Evolutionary conservation across 2,329 filamentous ascomycete genomes (phyloP).

Genomic region (Verticillium zaregamsianum): DNA sequence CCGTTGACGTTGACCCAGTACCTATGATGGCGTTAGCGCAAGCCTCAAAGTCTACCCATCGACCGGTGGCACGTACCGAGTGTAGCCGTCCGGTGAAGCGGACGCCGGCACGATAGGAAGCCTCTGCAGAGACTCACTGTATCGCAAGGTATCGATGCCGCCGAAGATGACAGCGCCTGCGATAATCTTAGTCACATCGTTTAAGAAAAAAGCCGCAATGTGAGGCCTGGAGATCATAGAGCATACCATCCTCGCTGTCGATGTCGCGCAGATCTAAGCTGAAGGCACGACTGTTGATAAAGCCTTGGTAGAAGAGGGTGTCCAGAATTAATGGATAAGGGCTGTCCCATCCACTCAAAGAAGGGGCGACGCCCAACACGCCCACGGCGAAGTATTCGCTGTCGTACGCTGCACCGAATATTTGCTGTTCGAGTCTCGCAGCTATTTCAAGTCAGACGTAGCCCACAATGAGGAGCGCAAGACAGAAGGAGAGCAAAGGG

Average conservation of each 20-base stretch:
- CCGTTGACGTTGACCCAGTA: constrained; percentile 8
- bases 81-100: constrained; percentile 24
- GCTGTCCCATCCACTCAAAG: constrained; percentile 26
- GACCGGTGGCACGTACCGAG: constrained; percentile 13
- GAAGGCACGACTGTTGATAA: constrained; percentile 32
- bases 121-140: neutral
- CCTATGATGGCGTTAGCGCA: neutral
- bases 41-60: rapidly evolving
- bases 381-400: constrained; percentile 23
- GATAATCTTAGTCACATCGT: neutral
- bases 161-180: neutral
- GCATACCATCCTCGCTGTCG: neutral
- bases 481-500: neutral
- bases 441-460: constrained; percentile 15
- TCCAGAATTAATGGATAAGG: constrained; percentile 30
- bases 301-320: constrained; percentile 25
- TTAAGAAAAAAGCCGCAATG: neutral
- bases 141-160: neutral
- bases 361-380: constrained; percentile 30
- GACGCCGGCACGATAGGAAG: neutral
- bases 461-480: neutral
- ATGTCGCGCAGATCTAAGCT: neutral
- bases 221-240: neutral
- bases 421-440: constrained; percentile 25
- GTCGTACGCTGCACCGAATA: constrained; percentile 28